Evolutionary conservation across 805 yeast genomes (phyloP).

Genomic region (Candida andamanensis): DNA sequence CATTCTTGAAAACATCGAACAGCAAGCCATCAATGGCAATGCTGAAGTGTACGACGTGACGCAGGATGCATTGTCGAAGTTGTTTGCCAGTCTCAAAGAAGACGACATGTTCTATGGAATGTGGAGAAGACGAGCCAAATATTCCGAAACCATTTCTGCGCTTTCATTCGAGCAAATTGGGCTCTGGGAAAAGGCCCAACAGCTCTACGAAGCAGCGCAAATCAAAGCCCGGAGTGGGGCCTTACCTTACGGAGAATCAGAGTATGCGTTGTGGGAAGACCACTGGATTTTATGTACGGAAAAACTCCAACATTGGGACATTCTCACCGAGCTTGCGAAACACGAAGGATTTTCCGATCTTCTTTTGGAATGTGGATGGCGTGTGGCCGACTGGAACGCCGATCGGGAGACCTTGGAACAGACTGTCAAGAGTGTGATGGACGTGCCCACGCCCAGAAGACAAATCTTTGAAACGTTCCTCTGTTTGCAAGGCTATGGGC

Average conservation of each 20-base stretch:
- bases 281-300: conserved; percentile 98
- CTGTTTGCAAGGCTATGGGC: conserved; percentile 89
- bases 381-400: conserved; percentile 97
- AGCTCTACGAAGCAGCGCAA: conserved; percentile 92
- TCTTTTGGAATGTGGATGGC: conserved; percentile 97
- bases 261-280: conserved; percentile 96
- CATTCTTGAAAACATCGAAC: conserved; percentile 68
- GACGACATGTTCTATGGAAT: conserved; percentile 96
- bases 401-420: conserved; percentile 93
- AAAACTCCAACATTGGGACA: conserved; percentile 96
- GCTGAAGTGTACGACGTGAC: conserved; percentile 76
- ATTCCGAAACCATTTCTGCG: conserved; percentile 88
- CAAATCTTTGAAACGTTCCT: conserved; percentile 94
- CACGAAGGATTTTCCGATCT: conserved; percentile 97
- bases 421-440: conserved; percentile 94
- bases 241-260: conserved; percentile 91
- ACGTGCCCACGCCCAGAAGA: conserved; percentile 95
- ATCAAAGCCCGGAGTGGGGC: conserved; percentile 94
- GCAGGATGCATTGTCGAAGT: conserved; percentile 84
- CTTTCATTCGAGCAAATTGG: conserved; percentile 93
- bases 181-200: conserved; percentile 89
- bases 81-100: conserved; percentile 84
- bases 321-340: conserved; percentile 90
- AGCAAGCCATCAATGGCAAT: conserved; percentile 56
- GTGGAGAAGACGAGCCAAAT: conserved; percentile 96